Percentiles rank a stretch among this genome's conserved stretches.
Evolutionary conservation across 176 grass and related monocot species (phyloP).

Genomic region (Zoysia pacifica): DNA sequence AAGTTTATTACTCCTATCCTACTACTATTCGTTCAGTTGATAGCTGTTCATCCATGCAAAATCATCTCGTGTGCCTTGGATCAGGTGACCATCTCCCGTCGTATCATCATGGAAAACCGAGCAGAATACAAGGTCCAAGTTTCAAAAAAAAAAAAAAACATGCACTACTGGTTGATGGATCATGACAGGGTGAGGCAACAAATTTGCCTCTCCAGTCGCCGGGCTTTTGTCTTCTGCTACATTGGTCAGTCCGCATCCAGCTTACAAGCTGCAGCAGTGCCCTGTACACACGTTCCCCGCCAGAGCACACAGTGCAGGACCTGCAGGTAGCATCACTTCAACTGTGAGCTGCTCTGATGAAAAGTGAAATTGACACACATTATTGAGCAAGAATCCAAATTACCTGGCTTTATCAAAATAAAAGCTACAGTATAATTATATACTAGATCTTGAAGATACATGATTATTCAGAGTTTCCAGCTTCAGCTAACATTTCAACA

Average conservation of each 20-base stretch:
- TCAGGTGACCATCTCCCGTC: conserved; percentile 1
- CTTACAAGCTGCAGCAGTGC: conserved; percentile 18
- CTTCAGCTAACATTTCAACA: conserved; percentile 21
- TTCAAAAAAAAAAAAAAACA: conserved; percentile 3
- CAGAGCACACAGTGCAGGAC: not conserved
- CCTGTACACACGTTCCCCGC: not conserved
- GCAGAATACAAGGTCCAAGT: conserved; percentile 26
- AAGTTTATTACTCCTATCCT: conserved; percentile 4
- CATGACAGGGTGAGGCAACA: conserved; percentile 26
- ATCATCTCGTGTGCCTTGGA: not conserved
- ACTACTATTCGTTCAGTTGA: not conserved
- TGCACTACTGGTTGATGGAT: not conserved
- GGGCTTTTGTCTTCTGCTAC: conserved; percentile 21
- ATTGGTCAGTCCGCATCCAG: conserved; percentile 16
- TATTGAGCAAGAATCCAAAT: not conserved
- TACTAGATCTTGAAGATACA: not conserved
- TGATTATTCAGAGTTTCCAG: conserved; percentile 4
- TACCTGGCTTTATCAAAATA: not conserved
- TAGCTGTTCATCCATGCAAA: conserved; percentile 12
- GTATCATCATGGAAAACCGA: not conserved
- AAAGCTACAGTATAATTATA: not conserved
- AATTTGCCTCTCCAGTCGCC: conserved; percentile 25
- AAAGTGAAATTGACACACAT: not conserved
- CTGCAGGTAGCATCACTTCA: conserved; percentile 10
- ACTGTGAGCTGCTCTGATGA: not conserved